Percentiles rank a stretch among this genome's conserved stretches.
phyloP scores from a whole-genome alignment of 768 basidiomycete genomes.

The Mycena latifolia region DNA sequence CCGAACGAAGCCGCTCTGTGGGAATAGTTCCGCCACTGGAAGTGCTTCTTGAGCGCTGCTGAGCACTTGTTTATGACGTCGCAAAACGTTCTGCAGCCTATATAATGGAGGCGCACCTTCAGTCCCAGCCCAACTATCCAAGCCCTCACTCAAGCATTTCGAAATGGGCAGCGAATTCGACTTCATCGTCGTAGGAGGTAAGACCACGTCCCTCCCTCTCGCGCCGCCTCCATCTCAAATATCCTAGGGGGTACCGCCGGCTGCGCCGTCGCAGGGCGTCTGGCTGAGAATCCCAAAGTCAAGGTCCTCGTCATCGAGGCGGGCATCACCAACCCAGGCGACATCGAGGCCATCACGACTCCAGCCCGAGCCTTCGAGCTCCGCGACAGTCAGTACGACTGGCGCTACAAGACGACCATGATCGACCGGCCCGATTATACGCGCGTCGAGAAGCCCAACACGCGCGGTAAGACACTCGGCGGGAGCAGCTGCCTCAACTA shows the following conservation, averaged over 20 bases:
- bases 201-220: background rate
- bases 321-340: conserved; percentile 31
- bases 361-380: conserved; percentile 34
- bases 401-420: conserved; percentile 34
- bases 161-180: conserved; percentile 30
- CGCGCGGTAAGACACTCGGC: conserved; percentile 30
- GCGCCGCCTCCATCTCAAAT: conserved; percentile 1
- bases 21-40: too few species aligned
- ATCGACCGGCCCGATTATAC: conserved; percentile 33
- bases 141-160: background rate
- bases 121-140: background rate
- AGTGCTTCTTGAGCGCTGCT: background rate
- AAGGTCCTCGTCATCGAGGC: conserved; percentile 31
- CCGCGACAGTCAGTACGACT: conserved; percentile 32
- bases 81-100: background rate
- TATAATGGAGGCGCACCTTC: background rate
- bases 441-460: conserved; percentile 34
- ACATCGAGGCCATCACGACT: conserved; percentile 29
- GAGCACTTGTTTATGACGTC: too few species aligned
- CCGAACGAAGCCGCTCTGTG: too few species aligned
- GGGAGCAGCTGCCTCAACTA: conserved; percentile 34
- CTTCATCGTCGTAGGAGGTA: conserved; percentile 31
- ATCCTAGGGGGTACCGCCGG: conserved; percentile 28
- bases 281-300: conserved; percentile 30
- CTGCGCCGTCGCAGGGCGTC: conserved; percentile 29